These are phyloP conservation scores for Bryopsis sp. DNA, from an alignment of 139 green algal species.

Conservation along the genomic window DNA sequence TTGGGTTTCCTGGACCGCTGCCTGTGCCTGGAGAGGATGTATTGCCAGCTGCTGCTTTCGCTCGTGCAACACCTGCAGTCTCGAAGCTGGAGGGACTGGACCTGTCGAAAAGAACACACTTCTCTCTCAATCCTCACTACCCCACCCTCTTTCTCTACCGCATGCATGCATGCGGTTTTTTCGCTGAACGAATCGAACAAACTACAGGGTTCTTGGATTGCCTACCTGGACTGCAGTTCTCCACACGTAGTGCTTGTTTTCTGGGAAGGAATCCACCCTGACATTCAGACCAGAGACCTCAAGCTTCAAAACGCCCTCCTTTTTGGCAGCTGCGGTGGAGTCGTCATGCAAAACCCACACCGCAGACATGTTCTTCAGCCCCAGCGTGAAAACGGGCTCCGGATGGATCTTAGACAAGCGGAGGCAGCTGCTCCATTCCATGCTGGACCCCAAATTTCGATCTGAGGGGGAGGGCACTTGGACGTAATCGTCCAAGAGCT, in stretches of 20 bases:
- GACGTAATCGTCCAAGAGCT: neutral
- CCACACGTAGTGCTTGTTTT: conserved; percentile 26
- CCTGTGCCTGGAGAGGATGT: conserved; percentile 13
- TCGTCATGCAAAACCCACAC: neutral
- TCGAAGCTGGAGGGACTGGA: conserved; percentile 37
- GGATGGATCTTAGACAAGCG: neutral
- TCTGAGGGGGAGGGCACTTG: neutral
- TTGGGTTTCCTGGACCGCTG: neutral
- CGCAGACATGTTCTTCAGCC: neutral
- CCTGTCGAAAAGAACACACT: too few species aligned
- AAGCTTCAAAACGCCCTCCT: conserved; percentile 38
- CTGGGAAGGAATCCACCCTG: conserved; percentile 24
- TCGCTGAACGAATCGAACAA: too few species aligned
- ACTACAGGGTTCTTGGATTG: too few species aligned
- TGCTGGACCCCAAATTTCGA: neutral
- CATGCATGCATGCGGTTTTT: too few species aligned
- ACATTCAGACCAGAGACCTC: conserved; percentile 37
- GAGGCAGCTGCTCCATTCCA: neutral
- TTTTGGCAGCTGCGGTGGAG: too few species aligned
- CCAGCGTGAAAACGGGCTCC: neutral
- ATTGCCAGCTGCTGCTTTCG: conserved; percentile 3
- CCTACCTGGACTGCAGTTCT: conserved; percentile 30
- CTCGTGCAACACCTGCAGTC: conserved; percentile 14
- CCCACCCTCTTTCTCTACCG: too few species aligned
- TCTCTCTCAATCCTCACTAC: too few species aligned